Conservation (phyloP, 768 basidiomycete genomes). For the Pleurotus ostreatus region DNA sequence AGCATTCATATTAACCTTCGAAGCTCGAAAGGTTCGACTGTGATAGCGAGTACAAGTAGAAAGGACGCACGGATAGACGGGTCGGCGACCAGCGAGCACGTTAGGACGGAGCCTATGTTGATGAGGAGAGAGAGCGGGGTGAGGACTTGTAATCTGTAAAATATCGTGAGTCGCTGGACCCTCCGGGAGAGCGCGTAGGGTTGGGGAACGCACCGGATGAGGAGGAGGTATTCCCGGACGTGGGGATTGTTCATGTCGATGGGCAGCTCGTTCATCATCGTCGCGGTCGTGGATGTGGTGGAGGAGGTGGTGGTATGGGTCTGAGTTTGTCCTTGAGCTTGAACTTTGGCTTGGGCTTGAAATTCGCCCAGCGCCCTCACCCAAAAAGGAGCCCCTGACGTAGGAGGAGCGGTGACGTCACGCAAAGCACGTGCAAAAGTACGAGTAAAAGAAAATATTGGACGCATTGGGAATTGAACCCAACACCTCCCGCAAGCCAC, state of each 20-base stretch:
- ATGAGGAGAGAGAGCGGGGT: slow-evolving; percentile 83
- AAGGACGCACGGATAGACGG: slow-evolving; percentile 52
- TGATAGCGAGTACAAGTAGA: not conserved
- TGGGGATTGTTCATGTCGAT: slow-evolving; percentile 58
- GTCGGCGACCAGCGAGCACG: slow-evolving; percentile 63
- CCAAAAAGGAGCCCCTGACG: too few species aligned
- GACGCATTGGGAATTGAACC: slow-evolving; percentile 28
- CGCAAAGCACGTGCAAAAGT: too few species aligned
- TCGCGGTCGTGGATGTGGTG: too few species aligned
- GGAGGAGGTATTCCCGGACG: slow-evolving; percentile 61
- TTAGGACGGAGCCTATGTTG: slow-evolving; percentile 66
- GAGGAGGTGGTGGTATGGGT: too few species aligned
- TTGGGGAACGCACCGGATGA: slow-evolving; percentile 42
- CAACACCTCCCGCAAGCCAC: slow-evolving; percentile 20
- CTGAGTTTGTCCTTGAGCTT: too few species aligned
- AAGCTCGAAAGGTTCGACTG: not conserved
- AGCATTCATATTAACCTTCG: too few species aligned
- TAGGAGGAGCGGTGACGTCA: too few species aligned
- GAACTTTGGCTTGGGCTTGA: too few species aligned
- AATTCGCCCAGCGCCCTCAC: too few species aligned
- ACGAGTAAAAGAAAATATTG: slow-evolving; percentile 1
- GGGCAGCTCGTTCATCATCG: slow-evolving; percentile 50
- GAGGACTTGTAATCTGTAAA: slow-evolving; percentile 69
- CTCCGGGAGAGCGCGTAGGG: not conserved
- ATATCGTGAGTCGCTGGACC: not conserved